Percentiles rank a stretch among this genome's conserved stretches.
Evolutionary conservation across 1,284 basidiomycete genomes (phyloP).

Genomic region (Cutaneotrichosporon spelunceum): DNA sequence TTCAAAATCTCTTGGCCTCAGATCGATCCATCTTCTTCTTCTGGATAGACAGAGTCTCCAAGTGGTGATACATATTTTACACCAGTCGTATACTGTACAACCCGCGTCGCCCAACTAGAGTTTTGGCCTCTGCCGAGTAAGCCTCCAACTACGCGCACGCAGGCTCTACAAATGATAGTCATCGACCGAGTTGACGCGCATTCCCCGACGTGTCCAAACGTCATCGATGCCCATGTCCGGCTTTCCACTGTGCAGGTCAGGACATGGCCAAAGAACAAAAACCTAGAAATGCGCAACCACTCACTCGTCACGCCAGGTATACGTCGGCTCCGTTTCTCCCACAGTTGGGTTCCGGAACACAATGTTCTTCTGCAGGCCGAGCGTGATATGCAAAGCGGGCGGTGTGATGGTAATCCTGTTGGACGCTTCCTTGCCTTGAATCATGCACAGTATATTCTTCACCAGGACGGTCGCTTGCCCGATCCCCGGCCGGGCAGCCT

Average conservation of each 20-base stretch:
- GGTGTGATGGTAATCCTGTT: constrained; percentile 13
- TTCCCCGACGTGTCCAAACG: constrained; percentile 24
- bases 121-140: too few relatives aligned
- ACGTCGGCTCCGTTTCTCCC: constrained; percentile 18
- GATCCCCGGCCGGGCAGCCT: constrained; percentile 55
- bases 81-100: too few relatives aligned
- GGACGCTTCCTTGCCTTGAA: constrained; percentile 21
- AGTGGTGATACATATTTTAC: too few relatives aligned
- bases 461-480: constrained; percentile 42
- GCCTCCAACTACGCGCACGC: too few relatives aligned
- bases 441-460: constrained; percentile 37
- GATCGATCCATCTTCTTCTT: too few relatives aligned
- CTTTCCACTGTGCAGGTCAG: constrained; percentile 17
- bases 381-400: constrained; percentile 25
- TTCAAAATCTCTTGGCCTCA: too few relatives aligned
- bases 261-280: not conserved
- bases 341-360: constrained; percentile 26
- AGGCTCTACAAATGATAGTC: constrained; percentile 24
- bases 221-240: constrained; percentile 25
- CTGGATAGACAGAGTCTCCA: too few relatives aligned
- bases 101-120: too few relatives aligned
- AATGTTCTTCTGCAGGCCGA: constrained; percentile 26
- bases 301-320: constrained; percentile 24
- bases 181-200: constrained; percentile 19
- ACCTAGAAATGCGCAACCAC: constrained; percentile 5